phyloP scores from a whole-genome alignment of 768 basidiomycete genomes.

The Hirschioporus abietinus region DNA sequence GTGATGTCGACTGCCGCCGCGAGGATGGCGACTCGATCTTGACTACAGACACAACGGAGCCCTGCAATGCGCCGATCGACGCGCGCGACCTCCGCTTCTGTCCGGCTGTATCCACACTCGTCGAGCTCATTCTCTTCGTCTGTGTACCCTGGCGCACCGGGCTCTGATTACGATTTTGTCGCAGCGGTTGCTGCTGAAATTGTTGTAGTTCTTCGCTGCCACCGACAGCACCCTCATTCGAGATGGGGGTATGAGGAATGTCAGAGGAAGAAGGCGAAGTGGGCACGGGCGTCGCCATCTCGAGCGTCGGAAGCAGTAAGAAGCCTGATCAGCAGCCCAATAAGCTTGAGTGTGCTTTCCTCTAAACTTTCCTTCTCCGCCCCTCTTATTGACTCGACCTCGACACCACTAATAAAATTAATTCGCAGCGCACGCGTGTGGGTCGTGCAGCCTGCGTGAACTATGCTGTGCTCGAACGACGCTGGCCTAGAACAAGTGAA shows the following conservation, averaged over 20 bases:
- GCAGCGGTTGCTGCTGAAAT: not conserved
- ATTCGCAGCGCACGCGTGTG: not conserved
- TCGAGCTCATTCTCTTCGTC: not conserved
- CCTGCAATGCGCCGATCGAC: not conserved
- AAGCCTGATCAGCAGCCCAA: not conserved
- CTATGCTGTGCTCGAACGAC: not conserved
- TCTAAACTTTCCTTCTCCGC: not conserved
- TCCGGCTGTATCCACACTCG: not conserved
- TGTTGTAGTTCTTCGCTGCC: not conserved
- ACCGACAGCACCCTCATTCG: not conserved
- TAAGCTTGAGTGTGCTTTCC: not conserved
- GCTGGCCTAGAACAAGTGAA: not conserved
- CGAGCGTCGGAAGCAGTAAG: constrained; percentile 1
- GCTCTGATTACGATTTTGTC: not conserved
- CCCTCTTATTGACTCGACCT: not conserved
- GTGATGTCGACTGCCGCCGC: not conserved
- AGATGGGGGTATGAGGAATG: not conserved
- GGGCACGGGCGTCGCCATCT: not conserved
- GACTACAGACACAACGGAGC: not conserved
- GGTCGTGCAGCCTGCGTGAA: not conserved
- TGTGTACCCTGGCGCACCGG: not conserved
- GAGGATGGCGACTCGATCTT: not conserved
- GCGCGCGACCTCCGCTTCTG: not conserved
- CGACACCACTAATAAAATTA: not conserved
- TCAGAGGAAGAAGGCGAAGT: not conserved